Evolutionary conservation across 2,329 filamentous ascomycete genomes (phyloP), one percentile per base, ranked within the genome.

Genomic region (Ophiocordyceps polyrhachis-furcata): DNA sequence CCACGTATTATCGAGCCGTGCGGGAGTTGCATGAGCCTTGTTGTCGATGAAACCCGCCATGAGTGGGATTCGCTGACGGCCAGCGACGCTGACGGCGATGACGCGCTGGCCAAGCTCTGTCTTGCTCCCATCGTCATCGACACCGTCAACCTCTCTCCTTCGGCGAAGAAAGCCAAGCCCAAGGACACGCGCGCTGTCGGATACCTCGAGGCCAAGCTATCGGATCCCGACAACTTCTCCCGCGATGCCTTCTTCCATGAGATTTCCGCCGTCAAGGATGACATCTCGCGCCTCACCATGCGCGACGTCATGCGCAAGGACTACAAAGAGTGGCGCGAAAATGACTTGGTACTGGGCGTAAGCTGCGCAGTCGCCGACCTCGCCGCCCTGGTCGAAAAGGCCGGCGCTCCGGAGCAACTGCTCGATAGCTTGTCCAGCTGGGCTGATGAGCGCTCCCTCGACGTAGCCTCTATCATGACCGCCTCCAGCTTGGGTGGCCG

Each of bases 301-400:
- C 63, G 70, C 20, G 83, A 88, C 52, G 71, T 88, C 37, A 61
- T 89, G 44, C 70, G 81, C 50, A 89, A 89, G 59, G 84, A 93
- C 62, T 93, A 88, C 62, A 93, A 93, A 63, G 71, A 83, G 55
- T 91, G 83, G 83, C 63, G 62, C 12, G 74, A 76, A 45, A 63
- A 64, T 12, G 63, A 60, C 0, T 56, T 76, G 35, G 67, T 62
- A 17, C 67, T 89, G 5, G 83, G 83, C n/a, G 75, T 84, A 15
- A 74, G 75, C 52, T 74, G 74, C 40, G 67, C 80, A 3, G 74
- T 82, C 3, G 76, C 76, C 51, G 62, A 70, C n/a, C 60, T 88
- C 6, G 60, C 62, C 5, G 83, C 77, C 49, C 59, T 88, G 37
- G 56, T 74, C 12, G 53, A 59, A 14, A 74, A 75, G 51, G 73